Base-by-base conservation (phyloP, 108 stramenopile genomes). In the Epipyxis sp. region DNA sequence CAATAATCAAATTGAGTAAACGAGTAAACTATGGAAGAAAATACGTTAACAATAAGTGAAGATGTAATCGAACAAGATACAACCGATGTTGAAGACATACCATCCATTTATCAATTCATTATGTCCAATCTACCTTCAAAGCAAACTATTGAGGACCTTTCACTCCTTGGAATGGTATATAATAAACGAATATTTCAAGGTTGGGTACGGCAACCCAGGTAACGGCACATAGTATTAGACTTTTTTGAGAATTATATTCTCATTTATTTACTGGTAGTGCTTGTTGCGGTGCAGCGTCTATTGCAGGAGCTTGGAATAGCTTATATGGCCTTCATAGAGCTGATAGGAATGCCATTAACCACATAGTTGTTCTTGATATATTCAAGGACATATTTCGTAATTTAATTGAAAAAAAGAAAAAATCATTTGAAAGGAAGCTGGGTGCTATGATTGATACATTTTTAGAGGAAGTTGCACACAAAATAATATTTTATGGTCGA, bases 171-270 rank as follows among this genome's bases (percentile, higher is more conserved):
- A 79, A 32, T 84, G n/a, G 42, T 76, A 59, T 82, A 82, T 67
- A 80, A 81, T 40, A 40, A 32, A 44, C 45, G 76, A 25, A 74
- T 85, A 2, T 42, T 86, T 2, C 45, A 16, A 16, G 84, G 82
- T 25, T 86, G 86, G 86, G 81, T 82, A 1, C 83, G 80, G 65
- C 86, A 86, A 59, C 82, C 79, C n/a, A n/a, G n/a, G n/a, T n/a
- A n/a, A n/a, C n/a, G n/a, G n/a, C n/a, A n/a, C n/a, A n/a, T n/a
- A n/a, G n/a, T n/a, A n/a, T n/a, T n/a, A n/a, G n/a, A n/a, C n/a
- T n/a, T n/a, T n/a, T n/a, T n/a, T n/a, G n/a, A n/a, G n/a, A n/a
- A n/a, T n/a, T n/a, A n/a, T n/a, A n/a, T n/a, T n/a, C n/a, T n/a
- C n/a, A n/a, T n/a, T n/a, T n/a, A n/a, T n/a, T n/a, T n/a, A n/a